Conservation (phyloP, 179 eudicot species). For the Silene coronaria region DNA sequence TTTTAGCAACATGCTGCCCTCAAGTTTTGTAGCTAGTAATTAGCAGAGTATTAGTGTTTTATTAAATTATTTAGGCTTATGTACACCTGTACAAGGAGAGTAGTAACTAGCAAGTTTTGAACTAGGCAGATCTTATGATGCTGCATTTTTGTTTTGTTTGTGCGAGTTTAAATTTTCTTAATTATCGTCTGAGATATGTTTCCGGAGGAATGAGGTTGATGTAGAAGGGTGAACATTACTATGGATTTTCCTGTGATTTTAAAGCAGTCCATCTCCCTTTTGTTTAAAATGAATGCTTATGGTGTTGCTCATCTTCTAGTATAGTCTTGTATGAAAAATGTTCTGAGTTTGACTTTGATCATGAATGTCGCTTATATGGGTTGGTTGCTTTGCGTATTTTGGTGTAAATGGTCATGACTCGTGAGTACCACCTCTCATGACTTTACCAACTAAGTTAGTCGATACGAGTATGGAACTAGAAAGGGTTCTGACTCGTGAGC, state of each 20-base stretch:
- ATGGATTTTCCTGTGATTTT: constrained; percentile 55
- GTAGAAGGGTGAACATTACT: constrained; percentile 12
- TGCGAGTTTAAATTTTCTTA: neutral
- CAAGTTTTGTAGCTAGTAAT: constrained; percentile 57
- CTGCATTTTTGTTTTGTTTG: neutral
- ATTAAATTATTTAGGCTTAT: neutral
- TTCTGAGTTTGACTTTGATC: neutral
- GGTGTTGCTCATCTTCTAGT: too few species aligned
- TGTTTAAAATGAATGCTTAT: too few species aligned
- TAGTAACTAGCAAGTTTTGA: constrained; percentile 14
- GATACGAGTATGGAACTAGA: too few species aligned
- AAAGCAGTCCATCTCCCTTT: constrained; percentile 43
- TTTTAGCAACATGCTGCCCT: constrained; percentile 34
- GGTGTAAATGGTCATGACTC: too few species aligned
- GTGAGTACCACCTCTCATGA: too few species aligned
- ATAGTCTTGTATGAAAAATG: neutral
- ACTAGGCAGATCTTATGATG: constrained; percentile 17
- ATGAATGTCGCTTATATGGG: neutral
- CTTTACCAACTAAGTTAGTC: too few species aligned
- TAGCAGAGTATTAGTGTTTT: constrained; percentile 11
- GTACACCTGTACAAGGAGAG: neutral
- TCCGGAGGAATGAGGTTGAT: neutral
- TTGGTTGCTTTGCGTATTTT: too few species aligned
- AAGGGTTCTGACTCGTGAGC: too few species aligned
- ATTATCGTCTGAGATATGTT: neutral